A percentile compares a stretch with the other conserved stretches of the same genome.
phyloP scores from a whole-genome alignment of 2,329 filamentous ascomycete genomes.

The Ophiocordyceps unilateralis region DNA sequence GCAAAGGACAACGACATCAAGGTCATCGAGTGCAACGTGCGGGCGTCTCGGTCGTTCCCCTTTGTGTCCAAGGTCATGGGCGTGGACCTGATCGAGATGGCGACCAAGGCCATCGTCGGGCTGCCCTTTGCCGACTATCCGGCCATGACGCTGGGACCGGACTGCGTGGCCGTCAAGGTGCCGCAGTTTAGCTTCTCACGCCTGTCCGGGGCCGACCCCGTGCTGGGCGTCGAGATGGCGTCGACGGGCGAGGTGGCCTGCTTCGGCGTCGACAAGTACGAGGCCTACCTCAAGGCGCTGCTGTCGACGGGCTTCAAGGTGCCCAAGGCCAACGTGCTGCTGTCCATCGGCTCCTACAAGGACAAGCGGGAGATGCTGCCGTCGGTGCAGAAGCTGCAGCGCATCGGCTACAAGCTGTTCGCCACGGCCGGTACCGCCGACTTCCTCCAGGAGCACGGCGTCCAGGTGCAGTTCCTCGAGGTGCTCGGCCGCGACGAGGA shows the following conservation, averaged over 20 bases:
- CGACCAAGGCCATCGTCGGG: slow-evolving; percentile 88
- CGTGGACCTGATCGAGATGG: slow-evolving; percentile 94
- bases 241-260: slow-evolving; percentile 96
- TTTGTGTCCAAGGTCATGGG: slow-evolving; percentile 99
- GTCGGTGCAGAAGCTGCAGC: slow-evolving; percentile 74
- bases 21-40: slow-evolving; percentile 97
- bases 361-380: slow-evolving; percentile 97
- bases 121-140: slow-evolving; percentile 73
- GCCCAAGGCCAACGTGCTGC: slow-evolving; percentile 83
- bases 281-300: slow-evolving; percentile 92
- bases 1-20: slow-evolving; percentile 99
- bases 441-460: slow-evolving; percentile 82
- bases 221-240: slow-evolving; percentile 96
- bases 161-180: slow-evolving; percentile 92
- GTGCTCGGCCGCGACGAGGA: slow-evolving; percentile 65
- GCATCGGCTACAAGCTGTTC: slow-evolving; percentile 88
- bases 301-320: slow-evolving; percentile 93
- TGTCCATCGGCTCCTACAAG: slow-evolving; percentile 94
- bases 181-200: slow-evolving; percentile 98
- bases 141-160: slow-evolving; percentile 51
- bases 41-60: slow-evolving; percentile 89
- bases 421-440: slow-evolving; percentile 93
- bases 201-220: slow-evolving; percentile 86
- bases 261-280: slow-evolving; percentile 90
- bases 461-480: slow-evolving; percentile 87